Base-by-base conservation (phyloP, 805 yeast species). In the Metschnikowia cerradonensis region DNA sequence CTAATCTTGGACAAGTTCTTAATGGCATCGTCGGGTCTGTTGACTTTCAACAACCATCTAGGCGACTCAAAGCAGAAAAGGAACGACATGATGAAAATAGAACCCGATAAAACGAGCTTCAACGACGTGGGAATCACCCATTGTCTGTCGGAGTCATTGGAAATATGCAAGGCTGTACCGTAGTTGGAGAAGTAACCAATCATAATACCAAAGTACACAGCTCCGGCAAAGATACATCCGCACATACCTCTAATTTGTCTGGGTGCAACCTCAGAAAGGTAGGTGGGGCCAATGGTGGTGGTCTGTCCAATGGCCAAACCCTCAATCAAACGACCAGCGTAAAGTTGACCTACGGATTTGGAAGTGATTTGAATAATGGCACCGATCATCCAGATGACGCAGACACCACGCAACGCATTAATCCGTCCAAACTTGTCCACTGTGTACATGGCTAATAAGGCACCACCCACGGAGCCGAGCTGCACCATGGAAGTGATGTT, bases 401-500 rank as follows among this genome's bases (percentile, higher is more conserved):
- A 75, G 19, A 73, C 70, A 2, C 60, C 60, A 55, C 78, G 79
- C 45, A 79, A 62, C 10, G 83, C 66, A 57, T 77, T 65, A 47
- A 78, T 69, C 57, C 84, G 69, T 17, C 86, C 86, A 36, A 81
- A 56, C 41, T 66, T 67, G 58, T 81, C 85, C 36, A 75, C 77
- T 1, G 78, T 59, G 51, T 67, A 73, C 60, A 75, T 71, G 0
- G 83, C 79, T 20, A 80, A 47, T 14, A 80, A 47, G 19, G 82
- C 67, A 17, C 86, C 86, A 37, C 78, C 82, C 36, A 80, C 72
- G 17, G 80, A 75, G 2, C 83, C 83, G 30, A 81, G 60, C 57
- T 78, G 82, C 7, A 80, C 84, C 84, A 81, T 81, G 6, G 83
- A 67, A 3, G 80, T 72, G 58, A 81, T 80, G 59, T 79, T 81